Conservation (phyloP, 768 basidiomycete species). For the Pisolithus marmoratus region DNA sequence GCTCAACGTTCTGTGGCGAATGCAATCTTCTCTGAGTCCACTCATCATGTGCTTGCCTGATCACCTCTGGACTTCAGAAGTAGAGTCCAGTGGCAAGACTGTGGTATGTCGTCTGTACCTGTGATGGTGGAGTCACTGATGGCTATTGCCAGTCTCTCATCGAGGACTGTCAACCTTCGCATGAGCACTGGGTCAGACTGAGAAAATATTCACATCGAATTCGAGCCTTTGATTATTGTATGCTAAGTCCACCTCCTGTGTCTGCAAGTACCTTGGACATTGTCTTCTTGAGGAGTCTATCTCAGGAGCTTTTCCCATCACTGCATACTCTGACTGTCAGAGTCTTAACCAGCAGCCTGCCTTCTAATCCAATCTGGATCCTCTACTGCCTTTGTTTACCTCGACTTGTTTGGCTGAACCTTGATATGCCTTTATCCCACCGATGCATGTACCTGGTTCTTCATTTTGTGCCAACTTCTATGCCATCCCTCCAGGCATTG, state of each 20-base stretch:
- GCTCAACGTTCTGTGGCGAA: slow-evolving; percentile 27
- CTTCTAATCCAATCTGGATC: slow-evolving; percentile 11
- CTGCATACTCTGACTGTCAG: slow-evolving; percentile 20
- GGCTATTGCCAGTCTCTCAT: slow-evolving; percentile 11
- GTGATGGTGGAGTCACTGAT: background rate
- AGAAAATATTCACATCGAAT: slow-evolving; percentile 22
- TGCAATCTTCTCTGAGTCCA: slow-evolving; percentile 24
- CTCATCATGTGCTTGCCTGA: slow-evolving; percentile 23
- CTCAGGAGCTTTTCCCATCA: slow-evolving; percentile 19
- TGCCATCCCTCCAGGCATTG: slow-evolving; percentile 12
- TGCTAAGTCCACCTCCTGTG: slow-evolving; percentile 16
- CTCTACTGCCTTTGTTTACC: slow-evolving; percentile 17
- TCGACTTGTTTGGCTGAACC: slow-evolving; percentile 14
- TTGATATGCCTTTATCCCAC: slow-evolving; percentile 18
- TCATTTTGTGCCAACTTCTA: slow-evolving; percentile 18
- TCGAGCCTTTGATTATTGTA: slow-evolving; percentile 17
- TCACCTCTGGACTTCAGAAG: slow-evolving; percentile 17
- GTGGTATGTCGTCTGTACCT: too few species aligned
- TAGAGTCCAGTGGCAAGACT: background rate
- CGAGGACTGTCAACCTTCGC: slow-evolving; percentile 12
- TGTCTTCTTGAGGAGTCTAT: slow-evolving; percentile 17
- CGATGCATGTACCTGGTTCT: slow-evolving; percentile 12
- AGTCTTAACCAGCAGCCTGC: slow-evolving; percentile 19
- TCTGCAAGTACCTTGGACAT: slow-evolving; percentile 18
- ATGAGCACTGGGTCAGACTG: slow-evolving; percentile 19